Conservation (phyloP, 805 yeast genomes). For the Pichia californica region DNA sequence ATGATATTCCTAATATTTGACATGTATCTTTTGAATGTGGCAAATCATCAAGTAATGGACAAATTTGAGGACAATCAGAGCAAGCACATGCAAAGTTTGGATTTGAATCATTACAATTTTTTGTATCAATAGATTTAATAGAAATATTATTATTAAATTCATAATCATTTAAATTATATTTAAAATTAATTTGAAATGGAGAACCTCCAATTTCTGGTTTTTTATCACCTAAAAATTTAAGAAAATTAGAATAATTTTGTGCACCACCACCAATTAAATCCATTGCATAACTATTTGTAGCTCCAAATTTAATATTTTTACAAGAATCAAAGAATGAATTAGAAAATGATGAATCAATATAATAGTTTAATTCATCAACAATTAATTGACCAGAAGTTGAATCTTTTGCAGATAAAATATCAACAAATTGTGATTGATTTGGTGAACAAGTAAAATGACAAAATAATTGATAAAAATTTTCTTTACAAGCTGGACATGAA, state of each 20-base stretch:
- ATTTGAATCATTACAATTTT: constrained; percentile 53
- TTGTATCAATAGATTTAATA: constrained; percentile 28
- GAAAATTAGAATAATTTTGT: constrained; percentile 56
- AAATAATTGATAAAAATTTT: constrained; percentile 77
- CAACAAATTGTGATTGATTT: constrained; percentile 66
- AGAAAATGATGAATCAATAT: constrained; percentile 61
- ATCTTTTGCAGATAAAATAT: constrained; percentile 48
- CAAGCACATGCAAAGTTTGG: constrained; percentile 73
- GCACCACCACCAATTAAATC: constrained; percentile 99
- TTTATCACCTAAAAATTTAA: constrained; percentile 89
- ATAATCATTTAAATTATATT: constrained; percentile 31
- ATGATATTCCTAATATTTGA: constrained; percentile 49
- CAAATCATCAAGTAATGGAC: constrained; percentile 60
- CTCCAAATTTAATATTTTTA: constrained; percentile 82
- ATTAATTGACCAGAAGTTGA: constrained; percentile 48
- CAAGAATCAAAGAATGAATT: constrained; percentile 71
- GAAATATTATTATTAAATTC: constrained; percentile 11
- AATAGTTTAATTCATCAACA: constrained; percentile 67
- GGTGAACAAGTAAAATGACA: constrained; percentile 90
- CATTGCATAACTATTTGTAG: constrained; percentile 95
- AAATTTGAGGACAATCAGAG: constrained; percentile 76
- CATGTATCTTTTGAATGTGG: constrained; percentile 35
- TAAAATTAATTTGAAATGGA: constrained; percentile 85
- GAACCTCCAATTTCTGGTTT: constrained; percentile 93
- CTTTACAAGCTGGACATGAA: constrained; percentile 89